Conservation (phyloP, 2,329 filamentous ascomycete genomes). For the Scytalidium sp. region DNA sequence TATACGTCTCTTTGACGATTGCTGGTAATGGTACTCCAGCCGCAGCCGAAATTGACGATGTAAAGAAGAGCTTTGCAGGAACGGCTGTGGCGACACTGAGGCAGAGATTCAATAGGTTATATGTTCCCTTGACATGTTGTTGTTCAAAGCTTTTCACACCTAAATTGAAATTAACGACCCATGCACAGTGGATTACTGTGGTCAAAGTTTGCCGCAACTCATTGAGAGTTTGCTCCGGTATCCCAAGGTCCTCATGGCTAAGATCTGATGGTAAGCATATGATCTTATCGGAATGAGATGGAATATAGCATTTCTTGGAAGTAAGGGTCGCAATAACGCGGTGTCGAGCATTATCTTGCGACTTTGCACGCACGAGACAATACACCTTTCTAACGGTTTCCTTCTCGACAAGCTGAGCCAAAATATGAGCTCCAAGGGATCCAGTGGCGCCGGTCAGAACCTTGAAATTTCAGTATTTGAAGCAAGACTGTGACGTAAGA, state of each 20-base stretch:
- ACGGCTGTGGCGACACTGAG: constrained; percentile 28
- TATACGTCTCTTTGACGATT: constrained; percentile 30
- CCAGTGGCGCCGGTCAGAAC: constrained; percentile 63
- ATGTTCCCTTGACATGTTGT: constrained; percentile 37
- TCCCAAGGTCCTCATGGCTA: constrained; percentile 34
- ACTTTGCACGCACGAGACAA: constrained; percentile 43
- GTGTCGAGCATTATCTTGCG: constrained; percentile 24
- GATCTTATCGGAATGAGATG: constrained; percentile 25
- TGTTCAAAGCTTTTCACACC: constrained; percentile 44
- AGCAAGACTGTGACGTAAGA: background rate
- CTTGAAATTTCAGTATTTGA: constrained; percentile 11
- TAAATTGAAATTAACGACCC: constrained; percentile 56
- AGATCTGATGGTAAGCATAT: constrained; percentile 37
- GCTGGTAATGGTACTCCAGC: constrained; percentile 22
- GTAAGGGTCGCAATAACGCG: constrained; percentile 32
- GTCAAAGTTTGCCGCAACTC: constrained; percentile 31
- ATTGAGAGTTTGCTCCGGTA: constrained; percentile 24
- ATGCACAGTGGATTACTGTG: constrained; percentile 47
- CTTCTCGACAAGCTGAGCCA: constrained; percentile 54
- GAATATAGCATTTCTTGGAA: constrained; percentile 28
- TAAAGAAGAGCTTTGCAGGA: constrained; percentile 32
- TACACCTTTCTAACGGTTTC: constrained; percentile 51
- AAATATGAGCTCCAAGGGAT: constrained; percentile 57
- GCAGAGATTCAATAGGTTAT: constrained; percentile 38
- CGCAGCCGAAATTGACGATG: constrained; percentile 32